These are phyloP conservation scores for Penicillium coffeae DNA, from an alignment of 495 filamentous ascomycete genomes.

Conservation along the genomic window DNA sequence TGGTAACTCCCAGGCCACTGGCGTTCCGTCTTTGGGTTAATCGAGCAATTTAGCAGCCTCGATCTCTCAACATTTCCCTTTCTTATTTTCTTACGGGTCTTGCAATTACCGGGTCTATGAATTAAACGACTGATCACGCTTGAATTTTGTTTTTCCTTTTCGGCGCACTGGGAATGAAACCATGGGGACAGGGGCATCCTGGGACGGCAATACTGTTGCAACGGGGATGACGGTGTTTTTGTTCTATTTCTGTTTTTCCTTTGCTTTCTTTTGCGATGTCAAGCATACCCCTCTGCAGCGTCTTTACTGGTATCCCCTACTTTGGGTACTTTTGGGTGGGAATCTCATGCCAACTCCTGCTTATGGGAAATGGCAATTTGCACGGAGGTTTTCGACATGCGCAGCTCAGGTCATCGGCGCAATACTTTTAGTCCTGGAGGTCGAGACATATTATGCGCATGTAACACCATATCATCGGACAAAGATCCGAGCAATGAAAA, in stretches of 20 bases:
- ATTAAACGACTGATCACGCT: conserved; percentile 24
- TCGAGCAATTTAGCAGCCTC: background rate
- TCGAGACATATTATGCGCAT: conserved; percentile 2
- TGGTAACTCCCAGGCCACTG: conserved; percentile 37
- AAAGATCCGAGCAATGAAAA: conserved; percentile 13
- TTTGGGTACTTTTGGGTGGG: conserved; percentile 12
- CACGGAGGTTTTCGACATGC: conserved; percentile 3
- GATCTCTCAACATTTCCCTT: conserved; percentile 14
- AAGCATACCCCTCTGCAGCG: conserved; percentile 27
- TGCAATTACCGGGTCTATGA: conserved; percentile 19
- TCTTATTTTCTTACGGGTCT: conserved; percentile 9
- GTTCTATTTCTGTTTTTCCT: conserved; percentile 10
- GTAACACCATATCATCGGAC: conserved; percentile 16
- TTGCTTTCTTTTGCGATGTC: conserved; percentile 7
- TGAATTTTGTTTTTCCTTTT: conserved; percentile 29
- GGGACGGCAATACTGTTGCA: conserved; percentile 21
- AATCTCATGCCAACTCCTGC: conserved; percentile 6
- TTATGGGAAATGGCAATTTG: conserved; percentile 7
- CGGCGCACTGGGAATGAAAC: conserved; percentile 28
- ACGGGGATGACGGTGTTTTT: conserved; percentile 18
- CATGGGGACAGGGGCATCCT: conserved; percentile 21
- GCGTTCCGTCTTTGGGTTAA: conserved; percentile 39
- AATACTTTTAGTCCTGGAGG: background rate
- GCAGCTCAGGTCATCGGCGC: background rate
- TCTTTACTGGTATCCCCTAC: conserved; percentile 16